Evolutionary conservation across 139 green algal species (phyloP).

Genomic region (Zygnema cylindricum): DNA sequence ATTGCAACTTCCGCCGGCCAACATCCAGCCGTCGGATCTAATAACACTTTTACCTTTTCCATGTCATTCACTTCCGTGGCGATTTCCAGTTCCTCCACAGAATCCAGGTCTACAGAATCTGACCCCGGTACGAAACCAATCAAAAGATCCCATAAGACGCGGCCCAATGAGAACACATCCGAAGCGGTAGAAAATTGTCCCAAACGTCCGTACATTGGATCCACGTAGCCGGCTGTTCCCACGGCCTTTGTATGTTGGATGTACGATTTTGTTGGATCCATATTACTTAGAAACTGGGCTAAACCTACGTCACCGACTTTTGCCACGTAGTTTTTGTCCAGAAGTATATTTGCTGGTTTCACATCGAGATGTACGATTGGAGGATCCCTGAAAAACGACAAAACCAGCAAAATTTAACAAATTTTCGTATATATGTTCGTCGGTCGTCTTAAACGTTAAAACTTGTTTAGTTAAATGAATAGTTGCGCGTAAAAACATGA

Average conservation of each 20-base stretch:
- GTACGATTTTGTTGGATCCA: conserved; percentile 23
- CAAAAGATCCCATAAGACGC: conserved; percentile 46
- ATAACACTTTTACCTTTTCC: not conserved
- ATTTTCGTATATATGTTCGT: too few relatives aligned
- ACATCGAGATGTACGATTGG: conserved; percentile 88
- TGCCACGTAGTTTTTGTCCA: conserved; percentile 82
- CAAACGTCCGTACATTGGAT: conserved; percentile 33
- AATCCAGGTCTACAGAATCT: not conserved
- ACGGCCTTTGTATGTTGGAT: conserved; percentile 39
- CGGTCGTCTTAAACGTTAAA: too few relatives aligned
- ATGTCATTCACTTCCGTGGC: not conserved
- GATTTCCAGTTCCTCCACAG: not conserved
- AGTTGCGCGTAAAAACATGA: too few relatives aligned
- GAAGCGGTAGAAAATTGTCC: conserved; percentile 34
- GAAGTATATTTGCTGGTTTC: conserved; percentile 93
- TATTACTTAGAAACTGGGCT: conserved; percentile 58
- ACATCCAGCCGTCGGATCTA: conserved; percentile 36
- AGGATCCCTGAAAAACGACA: conserved; percentile 14
- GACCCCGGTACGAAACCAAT: not conserved
- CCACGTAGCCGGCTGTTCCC: conserved; percentile 52
- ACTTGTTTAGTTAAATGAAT: too few relatives aligned
- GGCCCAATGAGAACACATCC: conserved; percentile 50
- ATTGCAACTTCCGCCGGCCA: conserved; percentile 23
- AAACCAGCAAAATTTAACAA: too few relatives aligned
- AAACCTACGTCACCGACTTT: conserved; percentile 93